phyloP scores from a whole-genome alignment of 208 protist species.

The Acanthamoeba royreba region DNA sequence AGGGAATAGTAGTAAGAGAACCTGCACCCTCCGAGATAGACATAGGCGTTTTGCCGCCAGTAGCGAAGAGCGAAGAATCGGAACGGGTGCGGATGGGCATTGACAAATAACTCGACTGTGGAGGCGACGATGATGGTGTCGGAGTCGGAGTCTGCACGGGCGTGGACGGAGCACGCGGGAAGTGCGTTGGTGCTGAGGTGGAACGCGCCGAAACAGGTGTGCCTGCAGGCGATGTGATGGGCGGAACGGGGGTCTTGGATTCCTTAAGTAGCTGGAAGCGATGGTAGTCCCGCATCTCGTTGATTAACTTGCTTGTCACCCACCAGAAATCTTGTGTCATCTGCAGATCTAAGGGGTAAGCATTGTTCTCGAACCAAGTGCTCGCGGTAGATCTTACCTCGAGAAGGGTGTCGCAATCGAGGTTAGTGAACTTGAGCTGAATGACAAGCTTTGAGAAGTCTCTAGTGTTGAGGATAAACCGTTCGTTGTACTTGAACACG shows the following conservation, averaged over 20 bases:
- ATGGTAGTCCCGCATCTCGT: constrained; percentile 38
- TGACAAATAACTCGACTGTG: background rate
- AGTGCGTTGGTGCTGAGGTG: constrained; percentile 4
- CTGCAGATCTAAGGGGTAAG: background rate
- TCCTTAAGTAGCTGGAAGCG: constrained; percentile 9
- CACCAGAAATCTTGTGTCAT: constrained; percentile 29
- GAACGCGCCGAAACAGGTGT: background rate
- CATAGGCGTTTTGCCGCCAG: background rate
- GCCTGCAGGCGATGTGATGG: background rate
- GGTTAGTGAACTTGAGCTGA: constrained; percentile 13
- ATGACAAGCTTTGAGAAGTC: constrained; percentile 42
- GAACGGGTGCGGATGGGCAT: background rate
- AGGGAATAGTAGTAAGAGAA: background rate
- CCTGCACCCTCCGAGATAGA: background rate
- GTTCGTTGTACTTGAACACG: constrained; percentile 12
- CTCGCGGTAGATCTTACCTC: background rate
- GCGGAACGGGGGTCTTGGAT: background rate
- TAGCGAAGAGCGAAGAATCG: background rate
- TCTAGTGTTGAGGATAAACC: constrained; percentile 5
- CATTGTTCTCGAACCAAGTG: background rate
- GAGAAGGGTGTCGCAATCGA: constrained; percentile 35
- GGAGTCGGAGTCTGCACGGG: constrained; percentile 15
- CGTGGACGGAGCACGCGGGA: constrained; percentile 1
- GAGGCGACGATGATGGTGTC: constrained; percentile 9
- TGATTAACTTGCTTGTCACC: constrained; percentile 22